Conservation (phyloP, 2,329 filamentous ascomycete genomes). For the Botryotinia calthae region DNA sequence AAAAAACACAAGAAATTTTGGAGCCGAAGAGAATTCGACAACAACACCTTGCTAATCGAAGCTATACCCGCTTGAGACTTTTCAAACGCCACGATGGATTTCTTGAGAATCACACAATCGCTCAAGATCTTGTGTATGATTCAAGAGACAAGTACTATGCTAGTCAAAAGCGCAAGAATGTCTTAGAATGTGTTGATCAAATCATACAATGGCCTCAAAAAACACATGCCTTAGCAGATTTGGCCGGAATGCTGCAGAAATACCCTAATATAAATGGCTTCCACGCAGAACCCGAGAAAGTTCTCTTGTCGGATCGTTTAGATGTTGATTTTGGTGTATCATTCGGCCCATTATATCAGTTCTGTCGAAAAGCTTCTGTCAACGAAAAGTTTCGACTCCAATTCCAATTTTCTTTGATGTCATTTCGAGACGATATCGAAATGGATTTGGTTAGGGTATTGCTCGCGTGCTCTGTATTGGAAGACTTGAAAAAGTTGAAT, state of each 20-base stretch:
- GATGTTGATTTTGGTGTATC: conserved; percentile 40
- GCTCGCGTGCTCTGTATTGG: conserved; percentile 45
- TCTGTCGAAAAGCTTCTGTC: conserved; percentile 36
- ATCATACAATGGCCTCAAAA: conserved; percentile 32
- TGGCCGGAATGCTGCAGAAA: conserved; percentile 36
- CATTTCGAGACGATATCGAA: conserved; percentile 43
- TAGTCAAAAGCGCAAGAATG: conserved; percentile 21
- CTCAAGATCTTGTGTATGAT: conserved; percentile 17
- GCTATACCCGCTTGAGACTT: conserved; percentile 17
- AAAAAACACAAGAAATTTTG: conserved; percentile 1
- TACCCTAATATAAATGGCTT: conserved; percentile 44
- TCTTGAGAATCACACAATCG: not conserved
- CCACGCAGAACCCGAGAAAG: conserved; percentile 31
- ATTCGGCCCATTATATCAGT: conserved; percentile 46
- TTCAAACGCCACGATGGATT: not conserved
- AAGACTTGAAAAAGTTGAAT: conserved; percentile 41
- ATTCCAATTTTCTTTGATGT: conserved; percentile 47
- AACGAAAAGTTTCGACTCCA: conserved; percentile 42
- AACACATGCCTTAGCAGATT: conserved; percentile 31
- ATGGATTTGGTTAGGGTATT: conserved; percentile 45
- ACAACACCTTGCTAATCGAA: conserved; percentile 24
- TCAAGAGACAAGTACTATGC: conserved; percentile 23
- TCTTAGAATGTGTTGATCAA: conserved; percentile 32
- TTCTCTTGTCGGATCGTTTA: conserved; percentile 44
- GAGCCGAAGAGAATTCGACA: not conserved